phyloP scores from a whole-genome alignment of 805 yeast species.

The Torulaspora franciscae region DNA sequence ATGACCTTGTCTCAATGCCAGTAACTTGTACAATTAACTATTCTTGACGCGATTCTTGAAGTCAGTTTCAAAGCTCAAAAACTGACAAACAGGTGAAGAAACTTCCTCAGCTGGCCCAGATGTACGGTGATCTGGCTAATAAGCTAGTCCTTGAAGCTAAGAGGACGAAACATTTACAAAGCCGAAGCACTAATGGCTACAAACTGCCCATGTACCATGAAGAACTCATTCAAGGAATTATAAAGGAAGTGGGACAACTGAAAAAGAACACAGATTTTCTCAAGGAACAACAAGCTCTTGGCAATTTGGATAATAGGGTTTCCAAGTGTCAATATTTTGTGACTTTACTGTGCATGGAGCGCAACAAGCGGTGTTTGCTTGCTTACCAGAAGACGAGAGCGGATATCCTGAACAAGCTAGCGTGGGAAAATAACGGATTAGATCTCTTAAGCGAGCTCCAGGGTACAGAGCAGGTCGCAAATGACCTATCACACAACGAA shows the following conservation, averaged over 20 bases:
- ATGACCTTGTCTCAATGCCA: neutral
- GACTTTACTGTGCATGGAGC: conserved; percentile 67
- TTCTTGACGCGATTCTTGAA: conserved; percentile 4
- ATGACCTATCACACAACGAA: conserved; percentile 67
- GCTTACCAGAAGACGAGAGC: conserved; percentile 78
- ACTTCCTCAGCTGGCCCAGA: conserved; percentile 26
- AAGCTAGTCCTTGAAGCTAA: conserved; percentile 85
- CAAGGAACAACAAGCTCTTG: conserved; percentile 28
- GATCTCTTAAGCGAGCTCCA: conserved; percentile 35
- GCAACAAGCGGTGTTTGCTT: conserved; percentile 84
- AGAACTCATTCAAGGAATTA: conserved; percentile 61
- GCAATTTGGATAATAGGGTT: conserved; percentile 39
- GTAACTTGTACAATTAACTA: neutral
- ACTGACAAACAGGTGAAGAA: neutral
- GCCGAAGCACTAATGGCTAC: conserved; percentile 17
- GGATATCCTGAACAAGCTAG: conserved; percentile 55
- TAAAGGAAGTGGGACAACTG: conserved; percentile 66
- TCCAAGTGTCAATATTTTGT: conserved; percentile 53
- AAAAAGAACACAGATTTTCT: conserved; percentile 52
- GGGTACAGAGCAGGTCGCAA: conserved; percentile 35
- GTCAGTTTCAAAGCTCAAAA: neutral
- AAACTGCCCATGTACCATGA: conserved; percentile 60
- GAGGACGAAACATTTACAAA: conserved; percentile 59
- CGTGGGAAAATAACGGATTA: conserved; percentile 61
- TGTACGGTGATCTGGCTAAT: conserved; percentile 87